Base-by-base conservation (phyloP, 23 red algal species). In the Chondrus crispus region DNA sequence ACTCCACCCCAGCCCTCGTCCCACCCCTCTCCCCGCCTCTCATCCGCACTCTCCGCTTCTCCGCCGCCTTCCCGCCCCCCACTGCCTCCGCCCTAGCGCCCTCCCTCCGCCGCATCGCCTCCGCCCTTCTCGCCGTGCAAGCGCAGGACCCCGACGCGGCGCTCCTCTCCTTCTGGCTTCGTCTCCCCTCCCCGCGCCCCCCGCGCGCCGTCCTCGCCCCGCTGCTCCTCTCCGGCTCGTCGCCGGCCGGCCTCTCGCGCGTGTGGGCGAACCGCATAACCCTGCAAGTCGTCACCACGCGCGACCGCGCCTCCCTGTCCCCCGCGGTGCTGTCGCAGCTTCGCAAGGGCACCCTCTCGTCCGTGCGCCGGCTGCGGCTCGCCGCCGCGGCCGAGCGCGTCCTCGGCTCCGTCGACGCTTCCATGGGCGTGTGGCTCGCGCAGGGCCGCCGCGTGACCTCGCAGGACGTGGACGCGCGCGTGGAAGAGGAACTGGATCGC, bases 111-210 rank as follows among this genome's bases (percentile, higher is more conserved):
- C 26, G 5, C 7, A 66, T 66, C 60, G 35, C 60, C 60, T 32
- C 26, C 60, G 35, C 60, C 60, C 60, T 66, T 66, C 78, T 82
- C 46, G 78, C 78, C 51, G 30, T 82, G 24, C 78, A 82, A 82
- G 22, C 78, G 16, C 78, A 82, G 44, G 40, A 82, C 26, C 45
- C 29, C 26, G 48, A 50, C 46, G 48, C 78, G 9, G 51, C 48
- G 42, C 45, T 57, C 6, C 26, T 82, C 11, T 82, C 78, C 42
- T 38, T 53, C 13, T 82, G 78, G 78, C 26, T 60, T 8, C 78
- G 78, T 12, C 43, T 82, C 11, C 47, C 38, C 0, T 8, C 51
- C 30, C 78, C 78, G 57, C 42, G 78, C 13, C 45, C 48, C 0
- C n/a, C 46, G 10, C 48, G 45, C 44, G 0, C 10, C 0, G n/a